Conservation (phyloP, 495 filamentous ascomycete species). For the Bacidia gigantensis region DNA sequence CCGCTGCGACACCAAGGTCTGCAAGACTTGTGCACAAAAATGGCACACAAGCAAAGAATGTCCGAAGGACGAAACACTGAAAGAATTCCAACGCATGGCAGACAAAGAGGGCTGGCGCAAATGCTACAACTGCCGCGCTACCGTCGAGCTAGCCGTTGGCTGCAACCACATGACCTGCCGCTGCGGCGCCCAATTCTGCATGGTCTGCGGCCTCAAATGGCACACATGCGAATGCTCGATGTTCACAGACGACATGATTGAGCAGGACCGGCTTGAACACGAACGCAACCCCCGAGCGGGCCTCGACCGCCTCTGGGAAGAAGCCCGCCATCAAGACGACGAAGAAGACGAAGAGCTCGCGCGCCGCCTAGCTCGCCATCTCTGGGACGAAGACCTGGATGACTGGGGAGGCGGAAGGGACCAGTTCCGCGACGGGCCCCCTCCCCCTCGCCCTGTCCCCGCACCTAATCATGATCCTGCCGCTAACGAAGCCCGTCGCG, state of each 20-base stretch:
- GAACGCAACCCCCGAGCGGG: constrained; percentile 16
- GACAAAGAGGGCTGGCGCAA: constrained; percentile 62
- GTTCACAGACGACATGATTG: constrained; percentile 54
- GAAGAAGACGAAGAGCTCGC: constrained; percentile 29
- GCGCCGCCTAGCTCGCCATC: constrained; percentile 23
- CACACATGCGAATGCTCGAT: constrained; percentile 70
- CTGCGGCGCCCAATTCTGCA: constrained; percentile 72
- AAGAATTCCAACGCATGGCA: constrained; percentile 50
- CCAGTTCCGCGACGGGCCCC: constrained; percentile 31
- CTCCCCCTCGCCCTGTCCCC: constrained; percentile 15
- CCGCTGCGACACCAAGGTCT: constrained; percentile 61
- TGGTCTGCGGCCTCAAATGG: constrained; percentile 65
- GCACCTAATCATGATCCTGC: background rate
- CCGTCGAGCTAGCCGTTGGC: constrained; percentile 69
- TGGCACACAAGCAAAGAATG: constrained; percentile 58
- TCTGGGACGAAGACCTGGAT: constrained; percentile 36
- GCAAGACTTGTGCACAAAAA: constrained; percentile 52
- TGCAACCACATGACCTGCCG: constrained; percentile 81
- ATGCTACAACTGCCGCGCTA: constrained; percentile 58
- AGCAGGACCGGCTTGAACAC: constrained; percentile 41
- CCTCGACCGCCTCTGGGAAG: constrained; percentile 41
- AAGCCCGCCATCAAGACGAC: constrained; percentile 25
- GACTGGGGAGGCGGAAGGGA: constrained; percentile 44
- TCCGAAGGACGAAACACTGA: constrained; percentile 54
- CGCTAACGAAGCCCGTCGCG: background rate